Base-by-base conservation (phyloP, 2,329 filamentous ascomycete genomes). In the Juglanconis sp. region DNA sequence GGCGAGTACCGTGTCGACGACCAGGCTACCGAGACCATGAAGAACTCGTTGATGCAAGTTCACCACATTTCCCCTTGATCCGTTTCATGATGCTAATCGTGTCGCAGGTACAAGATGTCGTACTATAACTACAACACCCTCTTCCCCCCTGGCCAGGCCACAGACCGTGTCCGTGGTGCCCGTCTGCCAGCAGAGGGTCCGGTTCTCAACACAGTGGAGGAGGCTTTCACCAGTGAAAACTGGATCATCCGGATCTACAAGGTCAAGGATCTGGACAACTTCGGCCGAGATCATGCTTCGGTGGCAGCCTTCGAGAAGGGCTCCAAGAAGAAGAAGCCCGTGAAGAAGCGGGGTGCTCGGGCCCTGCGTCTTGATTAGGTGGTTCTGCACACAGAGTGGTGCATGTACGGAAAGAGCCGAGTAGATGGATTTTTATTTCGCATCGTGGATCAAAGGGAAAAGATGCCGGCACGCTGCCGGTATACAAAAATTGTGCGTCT, bases 161-260 rank as follows among this genome's bases (percentile, higher is more conserved):
- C 87, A 68, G 95, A 99, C 74, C 89, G 95, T 68, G 95, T 99
- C 65, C 92, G 95, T 72, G 87, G 88, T 66, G 84, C 85, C 42
- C 86, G 85, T 63, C 79, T 98, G 55, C 96, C 95, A n/a, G 86
- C 91, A 11, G 83, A 92, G 67, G 89, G 91, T 1, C 95, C 95
- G 8, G 85, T 90, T 63, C 87, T 99, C 61, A 92, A 89, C 76
- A 95, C 89, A 4, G 77, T 99, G 51, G 95, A 99, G 74, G 95
- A 99, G 79, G 95, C 95, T 9, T 99, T 96, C 75, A 99, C 96
- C 58, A 96, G 92, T 71, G 95, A 99, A 82, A 99, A 99, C 84
- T 99, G 95, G 95, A 99, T 99, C 75, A 98, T 99, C 73, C 86
- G 95, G 65, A 97, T 99, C 72, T 99, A 97, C 84, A 99, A 99